phyloP scores from a whole-genome alignment of 306 rosid genomes.

The Psophocarpus tetragonolobus region DNA sequence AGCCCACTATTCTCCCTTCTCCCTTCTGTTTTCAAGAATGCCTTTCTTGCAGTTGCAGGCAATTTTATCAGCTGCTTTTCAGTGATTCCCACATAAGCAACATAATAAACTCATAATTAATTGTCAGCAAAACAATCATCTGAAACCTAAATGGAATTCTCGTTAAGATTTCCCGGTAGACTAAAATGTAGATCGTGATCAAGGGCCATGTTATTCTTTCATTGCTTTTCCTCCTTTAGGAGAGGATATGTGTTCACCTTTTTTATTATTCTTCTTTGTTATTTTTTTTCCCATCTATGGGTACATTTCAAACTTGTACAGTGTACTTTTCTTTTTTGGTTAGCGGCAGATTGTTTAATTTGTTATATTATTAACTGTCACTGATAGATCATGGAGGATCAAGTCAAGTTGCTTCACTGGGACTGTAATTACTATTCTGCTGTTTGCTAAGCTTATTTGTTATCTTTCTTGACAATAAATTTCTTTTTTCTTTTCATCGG shows the following conservation, averaged over 20 bases:
- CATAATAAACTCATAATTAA: not conserved
- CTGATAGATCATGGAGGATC: not conserved
- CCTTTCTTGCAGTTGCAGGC: conserved; percentile 2
- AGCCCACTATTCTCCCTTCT: not conserved
- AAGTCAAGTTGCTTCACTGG: not conserved
- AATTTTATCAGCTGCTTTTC: conserved; percentile 21
- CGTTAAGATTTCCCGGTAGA: conserved; percentile 16
- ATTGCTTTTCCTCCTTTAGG: not conserved
- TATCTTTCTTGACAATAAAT: not conserved
- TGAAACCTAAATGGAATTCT: conserved; percentile 16
- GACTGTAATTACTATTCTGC: not conserved
- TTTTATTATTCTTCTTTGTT: too few relatives aligned
- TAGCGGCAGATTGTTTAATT: not conserved
- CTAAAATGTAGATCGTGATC: conserved; percentile 29
- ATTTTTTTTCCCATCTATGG: not conserved
- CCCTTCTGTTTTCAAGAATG: conserved; percentile 16
- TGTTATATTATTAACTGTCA: not conserved
- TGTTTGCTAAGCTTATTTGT: not conserved
- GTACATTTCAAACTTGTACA: conserved; percentile 49
- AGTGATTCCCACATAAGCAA: not conserved
- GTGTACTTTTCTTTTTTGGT: conserved; percentile 13
- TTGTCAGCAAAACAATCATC: conserved; percentile 24
- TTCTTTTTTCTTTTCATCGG: not conserved
- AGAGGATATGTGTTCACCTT: not conserved
- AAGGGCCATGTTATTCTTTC: conserved; percentile 39